Conservation (phyloP, 352 stramenopile genomes). For the Phytopythium vexans region DNA sequence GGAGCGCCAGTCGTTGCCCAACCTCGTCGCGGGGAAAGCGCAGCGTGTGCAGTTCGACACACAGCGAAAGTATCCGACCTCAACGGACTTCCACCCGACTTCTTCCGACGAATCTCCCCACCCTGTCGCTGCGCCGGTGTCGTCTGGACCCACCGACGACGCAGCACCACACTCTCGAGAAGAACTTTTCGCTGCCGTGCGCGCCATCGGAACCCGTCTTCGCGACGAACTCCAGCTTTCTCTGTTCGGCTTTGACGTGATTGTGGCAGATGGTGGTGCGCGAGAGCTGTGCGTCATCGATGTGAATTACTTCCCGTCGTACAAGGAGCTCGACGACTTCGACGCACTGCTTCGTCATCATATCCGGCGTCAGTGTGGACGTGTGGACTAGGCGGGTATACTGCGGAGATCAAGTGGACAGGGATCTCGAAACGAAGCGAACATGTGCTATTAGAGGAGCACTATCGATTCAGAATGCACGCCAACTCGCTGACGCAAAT, state of each 20-base stretch:
- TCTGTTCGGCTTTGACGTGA: conserved; percentile 86
- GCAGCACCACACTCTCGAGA: conserved; percentile 24
- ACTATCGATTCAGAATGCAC: too few relatives aligned
- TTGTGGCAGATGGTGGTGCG: conserved; percentile 52
- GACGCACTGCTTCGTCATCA: conserved; percentile 50
- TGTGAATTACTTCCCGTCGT: conserved; percentile 88
- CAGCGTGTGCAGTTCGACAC: conserved; percentile 79
- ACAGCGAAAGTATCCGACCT: conserved; percentile 71
- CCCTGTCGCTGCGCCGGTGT: too few relatives aligned
- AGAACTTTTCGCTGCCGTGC: conserved; percentile 52
- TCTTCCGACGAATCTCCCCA: background rate
- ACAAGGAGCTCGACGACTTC: conserved; percentile 78
- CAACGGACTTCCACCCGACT: conserved; percentile 48
- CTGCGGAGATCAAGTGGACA: too few relatives aligned
- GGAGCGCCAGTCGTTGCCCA: conserved; percentile 71
- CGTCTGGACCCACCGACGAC: conserved; percentile 3
- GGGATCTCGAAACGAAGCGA: too few relatives aligned
- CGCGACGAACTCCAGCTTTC: conserved; percentile 61
- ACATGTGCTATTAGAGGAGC: too few relatives aligned
- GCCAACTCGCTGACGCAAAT: too few relatives aligned
- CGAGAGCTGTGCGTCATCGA: conserved; percentile 74
- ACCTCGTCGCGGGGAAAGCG: conserved; percentile 44
- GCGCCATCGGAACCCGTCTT: conserved; percentile 57
- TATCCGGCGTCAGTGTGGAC: conserved; percentile 39
- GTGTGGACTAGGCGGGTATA: conserved; percentile 9